phyloP scores from a whole-genome alignment of 139 green algal species.

The Chlamydomonas sphaeroides region DNA sequence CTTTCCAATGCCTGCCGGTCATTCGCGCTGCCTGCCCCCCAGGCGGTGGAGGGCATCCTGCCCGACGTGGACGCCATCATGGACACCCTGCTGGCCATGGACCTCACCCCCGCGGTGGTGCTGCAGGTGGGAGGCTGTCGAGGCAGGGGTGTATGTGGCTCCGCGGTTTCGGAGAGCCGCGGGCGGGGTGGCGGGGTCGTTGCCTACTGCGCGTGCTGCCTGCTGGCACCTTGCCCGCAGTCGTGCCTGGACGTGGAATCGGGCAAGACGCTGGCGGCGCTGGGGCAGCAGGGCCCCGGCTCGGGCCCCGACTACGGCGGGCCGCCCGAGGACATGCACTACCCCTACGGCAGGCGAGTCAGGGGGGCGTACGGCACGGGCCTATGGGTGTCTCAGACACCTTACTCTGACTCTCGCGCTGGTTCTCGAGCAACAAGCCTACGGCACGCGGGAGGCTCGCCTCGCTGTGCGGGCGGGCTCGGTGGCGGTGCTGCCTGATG shows the following conservation, averaged over 20 bases:
- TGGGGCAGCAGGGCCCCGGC: neutral
- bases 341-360: constrained; percentile 21
- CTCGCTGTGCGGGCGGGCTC: too few relatives aligned
- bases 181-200: too few relatives aligned
- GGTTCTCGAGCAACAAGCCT: too few relatives aligned
- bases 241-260: constrained; percentile 30
- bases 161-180: too few relatives aligned
- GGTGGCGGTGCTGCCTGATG: too few relatives aligned
- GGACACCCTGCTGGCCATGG: neutral
- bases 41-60: constrained; percentile 34
- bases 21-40: neutral
- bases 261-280: constrained; percentile 22
- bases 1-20: neutral
- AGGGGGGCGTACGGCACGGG: too few relatives aligned
- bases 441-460: too few relatives aligned
- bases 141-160: too few relatives aligned
- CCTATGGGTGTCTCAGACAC: too few relatives aligned
- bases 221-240: neutral
- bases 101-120: constrained; percentile 17
- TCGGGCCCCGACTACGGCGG: too few relatives aligned
- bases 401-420: too few relatives aligned
- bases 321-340: neutral
- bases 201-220: neutral
- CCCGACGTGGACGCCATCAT: constrained; percentile 37
- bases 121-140: too few relatives aligned